These are phyloP conservation scores for Globisporangium polare DNA, from an alignment of 352 stramenopile genomes.

Conservation along the genomic window DNA sequence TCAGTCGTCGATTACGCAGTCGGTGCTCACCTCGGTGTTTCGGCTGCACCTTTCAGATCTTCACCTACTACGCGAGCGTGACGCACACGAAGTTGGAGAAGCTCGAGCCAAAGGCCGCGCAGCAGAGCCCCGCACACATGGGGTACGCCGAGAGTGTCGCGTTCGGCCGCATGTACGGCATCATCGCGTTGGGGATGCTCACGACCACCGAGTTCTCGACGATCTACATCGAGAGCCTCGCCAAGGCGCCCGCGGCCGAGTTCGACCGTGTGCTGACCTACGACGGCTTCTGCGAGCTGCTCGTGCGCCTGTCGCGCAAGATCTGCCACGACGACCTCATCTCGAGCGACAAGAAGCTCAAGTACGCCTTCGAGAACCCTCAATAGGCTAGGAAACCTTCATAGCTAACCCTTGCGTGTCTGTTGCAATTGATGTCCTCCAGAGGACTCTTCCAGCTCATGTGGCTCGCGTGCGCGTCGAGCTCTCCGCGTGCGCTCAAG, in stretches of 20 bases:
- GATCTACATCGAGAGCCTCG: slow-evolving; percentile 72
- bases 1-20: too few relatives aligned
- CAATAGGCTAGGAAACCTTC: background rate
- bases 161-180: slow-evolving; percentile 65
- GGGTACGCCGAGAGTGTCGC: slow-evolving; percentile 66
- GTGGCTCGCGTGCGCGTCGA: slow-evolving; percentile 65
- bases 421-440: background rate
- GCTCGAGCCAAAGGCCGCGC: slow-evolving; percentile 46
- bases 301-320: slow-evolving; percentile 58
- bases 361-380: slow-evolving; percentile 22
- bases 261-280: slow-evolving; percentile 62
- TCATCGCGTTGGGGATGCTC: slow-evolving; percentile 72
- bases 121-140: slow-evolving; percentile 47
- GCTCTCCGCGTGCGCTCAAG: slow-evolving; percentile 46
- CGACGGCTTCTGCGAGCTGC: slow-evolving; percentile 56
- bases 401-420: background rate
- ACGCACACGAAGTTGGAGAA: slow-evolving; percentile 65
- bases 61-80: slow-evolving; percentile 45
- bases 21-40: too few relatives aligned
- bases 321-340: slow-evolving; percentile 30
- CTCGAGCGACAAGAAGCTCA: slow-evolving; percentile 48
- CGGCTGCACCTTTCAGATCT: slow-evolving; percentile 31
- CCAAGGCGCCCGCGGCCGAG: slow-evolving; percentile 47
- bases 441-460: slow-evolving; percentile 79
- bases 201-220: slow-evolving; percentile 75